Evolutionary conservation across 495 filamentous ascomycete species (phyloP).

Genomic region (Oidiodendron maius): DNA sequence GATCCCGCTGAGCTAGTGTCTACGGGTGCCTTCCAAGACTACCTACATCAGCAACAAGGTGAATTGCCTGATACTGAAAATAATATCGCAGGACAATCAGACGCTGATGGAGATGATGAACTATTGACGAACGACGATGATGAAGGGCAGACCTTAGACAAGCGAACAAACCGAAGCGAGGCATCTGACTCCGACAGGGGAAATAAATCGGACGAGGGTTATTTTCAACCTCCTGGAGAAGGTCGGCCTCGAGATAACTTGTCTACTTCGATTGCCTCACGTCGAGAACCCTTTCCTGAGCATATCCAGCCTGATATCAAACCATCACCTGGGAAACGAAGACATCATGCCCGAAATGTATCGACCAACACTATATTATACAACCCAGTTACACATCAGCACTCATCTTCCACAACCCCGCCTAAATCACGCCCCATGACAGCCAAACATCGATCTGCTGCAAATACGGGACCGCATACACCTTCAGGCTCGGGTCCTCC

Average conservation of each 20-base stretch:
- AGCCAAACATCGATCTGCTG: slow-evolving; percentile 25
- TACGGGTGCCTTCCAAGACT: slow-evolving; percentile 32
- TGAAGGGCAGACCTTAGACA: slow-evolving; percentile 29
- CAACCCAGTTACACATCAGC: slow-evolving; percentile 39
- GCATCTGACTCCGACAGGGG: slow-evolving; percentile 33
- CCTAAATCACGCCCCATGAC: slow-evolving; percentile 27
- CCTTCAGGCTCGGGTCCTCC: slow-evolving; percentile 22
- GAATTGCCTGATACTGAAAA: slow-evolving; percentile 23
- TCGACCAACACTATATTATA: slow-evolving; percentile 79
- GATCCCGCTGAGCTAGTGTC: slow-evolving; percentile 48
- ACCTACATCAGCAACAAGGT: neutral
- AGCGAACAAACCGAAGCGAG: slow-evolving; percentile 1
- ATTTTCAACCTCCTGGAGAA: slow-evolving; percentile 24
- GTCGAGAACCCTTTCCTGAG: neutral
- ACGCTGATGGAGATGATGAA: slow-evolving; percentile 85
- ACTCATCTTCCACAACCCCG: slow-evolving; percentile 27
- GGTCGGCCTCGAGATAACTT: slow-evolving; percentile 11
- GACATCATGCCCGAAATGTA: slow-evolving; percentile 48
- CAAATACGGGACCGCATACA: slow-evolving; percentile 34
- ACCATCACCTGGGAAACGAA: slow-evolving; percentile 24
- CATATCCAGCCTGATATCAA: slow-evolving; percentile 2
- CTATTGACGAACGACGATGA: slow-evolving; percentile 74
- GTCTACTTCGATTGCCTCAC: neutral
- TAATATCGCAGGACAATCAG: slow-evolving; percentile 30
- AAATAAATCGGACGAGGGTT: slow-evolving; percentile 26